Evolutionary conservation across 805 yeast genomes (phyloP).

Genomic region (Candida anglica): DNA sequence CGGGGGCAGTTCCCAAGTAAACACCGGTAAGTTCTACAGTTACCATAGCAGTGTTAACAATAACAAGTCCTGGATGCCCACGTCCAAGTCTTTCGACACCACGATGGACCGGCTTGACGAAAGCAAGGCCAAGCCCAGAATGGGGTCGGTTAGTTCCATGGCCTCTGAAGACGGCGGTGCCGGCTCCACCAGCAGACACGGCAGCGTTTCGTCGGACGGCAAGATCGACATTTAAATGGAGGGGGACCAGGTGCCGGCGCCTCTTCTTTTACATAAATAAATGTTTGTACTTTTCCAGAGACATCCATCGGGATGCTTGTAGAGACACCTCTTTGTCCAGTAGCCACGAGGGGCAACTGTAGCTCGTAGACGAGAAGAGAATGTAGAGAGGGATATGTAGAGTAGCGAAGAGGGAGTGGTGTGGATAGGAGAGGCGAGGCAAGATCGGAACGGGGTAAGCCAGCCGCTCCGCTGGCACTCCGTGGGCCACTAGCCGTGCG

Average conservation of each 20-base stretch:
- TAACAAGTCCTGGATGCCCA: conserved; percentile 38
- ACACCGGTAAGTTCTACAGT: conserved; percentile 33
- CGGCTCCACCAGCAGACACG: conserved; percentile 13
- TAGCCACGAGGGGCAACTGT: too few species aligned
- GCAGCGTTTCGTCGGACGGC: conserved; percentile 14
- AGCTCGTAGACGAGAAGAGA: too few species aligned
- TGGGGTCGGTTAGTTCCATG: conserved; percentile 12
- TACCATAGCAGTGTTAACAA: conserved; percentile 33
- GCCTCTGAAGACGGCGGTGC: conserved; percentile 8
- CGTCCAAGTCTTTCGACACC: conserved; percentile 5
- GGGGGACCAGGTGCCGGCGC: not conserved
- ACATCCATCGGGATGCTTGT: too few species aligned
- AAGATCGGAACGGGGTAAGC: too few species aligned
- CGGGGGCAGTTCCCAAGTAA: conserved; percentile 29
- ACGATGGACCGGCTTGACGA: conserved; percentile 4
- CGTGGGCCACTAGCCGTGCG: too few species aligned
- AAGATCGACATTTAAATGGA: conserved; percentile 8
- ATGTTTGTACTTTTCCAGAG: too few species aligned
- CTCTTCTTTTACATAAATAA: not conserved
- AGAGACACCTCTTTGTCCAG: too few species aligned
- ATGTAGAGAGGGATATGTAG: too few species aligned
- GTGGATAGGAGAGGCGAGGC: too few species aligned
- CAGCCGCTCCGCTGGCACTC: too few species aligned
- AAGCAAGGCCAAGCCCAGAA: conserved; percentile 7
- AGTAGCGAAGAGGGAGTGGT: too few species aligned